Base-by-base conservation (phyloP, 2,329 filamentous ascomycete species). In the Cytospora mali region DNA sequence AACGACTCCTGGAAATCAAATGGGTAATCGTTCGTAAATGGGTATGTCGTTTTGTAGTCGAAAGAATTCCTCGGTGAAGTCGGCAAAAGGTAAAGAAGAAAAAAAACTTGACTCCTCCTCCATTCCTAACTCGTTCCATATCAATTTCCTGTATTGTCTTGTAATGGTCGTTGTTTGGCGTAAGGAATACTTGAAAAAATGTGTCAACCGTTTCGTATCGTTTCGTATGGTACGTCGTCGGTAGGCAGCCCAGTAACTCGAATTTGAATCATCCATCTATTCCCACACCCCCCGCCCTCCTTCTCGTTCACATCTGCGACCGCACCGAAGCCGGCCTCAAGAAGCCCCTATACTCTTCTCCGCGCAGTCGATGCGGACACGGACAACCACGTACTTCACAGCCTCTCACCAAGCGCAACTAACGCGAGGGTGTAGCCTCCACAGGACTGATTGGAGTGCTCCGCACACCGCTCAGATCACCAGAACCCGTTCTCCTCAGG, bases 401-500 rank as follows among this genome's bases (percentile, higher is more conserved):
- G 42, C 52, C 48, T 31, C 48, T 58, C 48, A 39, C 56, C 18
- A 57, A 35, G 39, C 61, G 55, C 55, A 35, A n/a, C 58, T 64
- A 66, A 27, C 64, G 64, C 25, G 70, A 73, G n/a, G 73, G 69
- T 9, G 72, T 75, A 7, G 50, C 58, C 52, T 86, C 83, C 33
- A 85, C 77, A 1, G 86, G 86, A 69, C 86, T 88, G 35, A 81
- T 76, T 4, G 86, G 84, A 57, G 80, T 76, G 74, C 86, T 88
- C 65, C 83, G 78, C 54, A 80, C 72, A 54, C 76, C 78, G 67
- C 81, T 80, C 62, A 97, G 77, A 73, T 97, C 94, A 21, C 90
- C 86, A 75, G 92, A 97, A 51, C 88, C 91, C 16, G 93, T 96
- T 74, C 91, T 89, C 72, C 91, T 83, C 71, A 97, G 79, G 18